phyloP scores from a whole-genome alignment of 2,329 filamentous ascomycete species.

The Aspergillus sp. region DNA sequence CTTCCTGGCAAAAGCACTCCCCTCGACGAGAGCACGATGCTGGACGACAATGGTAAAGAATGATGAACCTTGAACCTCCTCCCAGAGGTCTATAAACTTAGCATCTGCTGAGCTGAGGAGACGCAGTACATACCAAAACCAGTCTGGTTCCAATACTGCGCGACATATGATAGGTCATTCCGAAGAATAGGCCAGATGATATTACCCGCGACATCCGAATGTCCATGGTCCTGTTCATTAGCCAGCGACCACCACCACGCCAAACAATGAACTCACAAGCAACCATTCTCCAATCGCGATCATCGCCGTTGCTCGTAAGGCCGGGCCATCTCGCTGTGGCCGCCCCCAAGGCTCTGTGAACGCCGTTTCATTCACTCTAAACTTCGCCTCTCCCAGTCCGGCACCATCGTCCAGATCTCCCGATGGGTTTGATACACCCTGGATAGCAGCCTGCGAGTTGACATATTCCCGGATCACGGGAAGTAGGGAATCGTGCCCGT shows the following conservation, averaged over 20 bases:
- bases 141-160: conserved; percentile 44
- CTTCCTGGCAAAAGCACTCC: conserved; percentile 55
- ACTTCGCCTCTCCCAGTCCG: conserved; percentile 66
- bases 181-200: conserved; percentile 64
- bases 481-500: conserved; percentile 53
- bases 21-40: conserved; percentile 54
- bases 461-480: conserved; percentile 60
- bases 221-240: conserved; percentile 44
- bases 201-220: conserved; percentile 42
- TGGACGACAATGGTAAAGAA: conserved; percentile 69
- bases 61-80: conserved; percentile 66
- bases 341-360: conserved; percentile 64
- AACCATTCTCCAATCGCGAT: conserved; percentile 67
- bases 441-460: conserved; percentile 56
- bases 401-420: conserved; percentile 42
- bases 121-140: conserved; percentile 45
- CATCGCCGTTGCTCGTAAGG: conserved; percentile 65
- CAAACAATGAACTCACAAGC: conserved; percentile 29
- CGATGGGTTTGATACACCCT: conserved; percentile 61
- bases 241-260: not conserved
- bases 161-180: conserved; percentile 67
- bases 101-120: not conserved
- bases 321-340: conserved; percentile 71
- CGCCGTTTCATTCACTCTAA: conserved; percentile 53
- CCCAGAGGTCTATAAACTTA: conserved; percentile 58